Percentiles rank a stretch among this genome's conserved stretches.
These are phyloP conservation scores for Umbelopsis sp. DNA, from an alignment of 192 early-diverging fungal genomes.

Conservation along the genomic window DNA sequence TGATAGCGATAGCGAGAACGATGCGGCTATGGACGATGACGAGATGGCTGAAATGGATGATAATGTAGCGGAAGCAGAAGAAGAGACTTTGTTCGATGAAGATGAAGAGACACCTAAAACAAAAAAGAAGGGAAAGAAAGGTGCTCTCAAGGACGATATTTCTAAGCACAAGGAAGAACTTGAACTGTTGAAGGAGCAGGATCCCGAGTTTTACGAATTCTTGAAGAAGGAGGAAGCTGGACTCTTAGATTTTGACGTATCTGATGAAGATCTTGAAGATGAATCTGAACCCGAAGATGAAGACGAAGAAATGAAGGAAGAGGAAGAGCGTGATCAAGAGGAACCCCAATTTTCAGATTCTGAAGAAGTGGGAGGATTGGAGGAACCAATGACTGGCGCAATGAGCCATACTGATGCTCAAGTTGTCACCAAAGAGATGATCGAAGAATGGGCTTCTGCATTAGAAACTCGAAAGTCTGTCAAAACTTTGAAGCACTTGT, in stretches of 20 bases:
- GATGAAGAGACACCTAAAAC: slow-evolving; percentile 57
- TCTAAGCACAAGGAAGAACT: slow-evolving; percentile 78
- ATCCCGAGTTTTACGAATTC: slow-evolving; percentile 93
- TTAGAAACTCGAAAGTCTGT: slow-evolving; percentile 66
- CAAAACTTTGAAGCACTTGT: slow-evolving; percentile 65
- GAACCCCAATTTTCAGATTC: slow-evolving; percentile 14
- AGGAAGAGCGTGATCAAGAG: slow-evolving; percentile 18
- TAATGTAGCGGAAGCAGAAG: slow-evolving; percentile 54
- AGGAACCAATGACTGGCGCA: neutral
- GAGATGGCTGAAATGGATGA: slow-evolving; percentile 41
- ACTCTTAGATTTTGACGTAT: slow-evolving; percentile 78
- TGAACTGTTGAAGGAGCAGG: slow-evolving; percentile 80
- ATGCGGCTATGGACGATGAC: slow-evolving; percentile 24
- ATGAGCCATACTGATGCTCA: slow-evolving; percentile 16
- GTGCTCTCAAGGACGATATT: slow-evolving; percentile 49
- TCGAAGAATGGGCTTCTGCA: slow-evolving; percentile 70
- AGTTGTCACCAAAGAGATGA: slow-evolving; percentile 73
- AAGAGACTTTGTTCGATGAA: slow-evolving; percentile 52
- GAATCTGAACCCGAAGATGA: slow-evolving; percentile 39
- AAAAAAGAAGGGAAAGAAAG: slow-evolving; percentile 38
- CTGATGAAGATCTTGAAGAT: slow-evolving; percentile 51
- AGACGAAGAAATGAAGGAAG: neutral
- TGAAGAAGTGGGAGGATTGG: neutral
- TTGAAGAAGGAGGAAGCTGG: slow-evolving; percentile 84
- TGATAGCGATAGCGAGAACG: slow-evolving; percentile 2